A percentile compares a stretch with the other conserved stretches of the same genome.
These are phyloP conservation scores for Phytophthora sojae DNA, from an alignment of 352 stramenopile genomes.

Conservation along the genomic window DNA sequence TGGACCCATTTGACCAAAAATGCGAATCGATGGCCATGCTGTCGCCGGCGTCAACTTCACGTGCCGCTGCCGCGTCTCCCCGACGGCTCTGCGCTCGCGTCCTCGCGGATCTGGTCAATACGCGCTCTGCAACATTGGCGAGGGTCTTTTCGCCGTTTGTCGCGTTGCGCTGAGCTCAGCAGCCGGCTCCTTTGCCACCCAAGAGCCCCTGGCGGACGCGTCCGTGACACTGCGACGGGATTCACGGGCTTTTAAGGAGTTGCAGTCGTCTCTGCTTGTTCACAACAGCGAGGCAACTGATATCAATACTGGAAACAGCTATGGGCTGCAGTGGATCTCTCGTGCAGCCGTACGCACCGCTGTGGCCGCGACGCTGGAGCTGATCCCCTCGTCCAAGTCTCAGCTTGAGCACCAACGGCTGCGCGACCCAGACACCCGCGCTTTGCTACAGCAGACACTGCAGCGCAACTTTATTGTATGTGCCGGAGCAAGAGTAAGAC, in stretches of 20 bases:
- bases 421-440: constrained; percentile 42
- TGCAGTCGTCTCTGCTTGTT: constrained; percentile 36
- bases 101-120: constrained; percentile 47
- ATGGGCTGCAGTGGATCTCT: constrained; percentile 57
- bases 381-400: constrained; percentile 26
- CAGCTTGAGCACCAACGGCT: constrained; percentile 24
- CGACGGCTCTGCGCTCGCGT: constrained; percentile 35
- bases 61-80: constrained; percentile 58
- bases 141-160: constrained; percentile 43
- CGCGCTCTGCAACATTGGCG: constrained; percentile 36
- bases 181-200: background rate
- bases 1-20: constrained; percentile 3
- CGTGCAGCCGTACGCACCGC: constrained; percentile 46
- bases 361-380: constrained; percentile 61
- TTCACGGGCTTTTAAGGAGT: constrained; percentile 25
- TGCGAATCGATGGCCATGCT: constrained; percentile 29
- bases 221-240: constrained; percentile 42
- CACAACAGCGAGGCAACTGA: background rate
- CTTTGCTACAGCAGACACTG: constrained; percentile 64
- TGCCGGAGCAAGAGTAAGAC: constrained; percentile 41
- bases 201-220: constrained; percentile 18
- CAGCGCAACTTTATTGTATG: constrained; percentile 62
- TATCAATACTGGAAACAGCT: background rate
- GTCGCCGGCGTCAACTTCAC: constrained; percentile 59
- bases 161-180: constrained; percentile 44